Base-by-base conservation (phyloP, 441 rosid genomes). In the Erodium trifolium region DNA sequence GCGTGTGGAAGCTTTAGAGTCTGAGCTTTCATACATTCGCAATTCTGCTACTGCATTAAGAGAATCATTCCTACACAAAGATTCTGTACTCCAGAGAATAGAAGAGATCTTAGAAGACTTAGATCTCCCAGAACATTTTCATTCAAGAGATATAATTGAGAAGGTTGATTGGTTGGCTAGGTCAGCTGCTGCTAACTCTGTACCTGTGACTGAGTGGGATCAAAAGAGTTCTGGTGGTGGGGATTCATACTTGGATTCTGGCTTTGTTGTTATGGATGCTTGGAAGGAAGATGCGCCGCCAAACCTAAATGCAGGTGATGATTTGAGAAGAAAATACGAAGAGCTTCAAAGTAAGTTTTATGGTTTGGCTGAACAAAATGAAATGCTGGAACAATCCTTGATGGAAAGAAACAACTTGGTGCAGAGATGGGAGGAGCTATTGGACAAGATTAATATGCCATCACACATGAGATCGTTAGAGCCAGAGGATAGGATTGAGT, bases 21-120 rank as follows among this genome's bases (percentile, higher is more conserved):
- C 99, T 71, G 98, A 96, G 77, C 99, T 96, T 73, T 87, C 99
- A 37, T 96, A 93, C 81, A 96, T 96, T 82, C 98, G 98, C 74
- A 90, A 91, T 79, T 93, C 99, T 68, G 98, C 99, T 78, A 87
- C 96, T 73, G 89, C 98, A 67, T 77, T 96, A 72, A 87, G 99
- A 78, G 99, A 96, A 81, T 96, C 98, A 18, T 96, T 96, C 78
- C 98, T 96, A 78, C 93, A 86, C 67, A 96, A 96, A 84, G 99
- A 96, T 81, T 96, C 99, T 17, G 84, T 96, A 73, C 92, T 96
- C 66, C 99, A 91, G 80, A 87, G 93, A 77, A 84, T 96, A 73
- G 99, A 96, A 82, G 99, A 96, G 85, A 84, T 93, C 71, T 81
- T 96, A 75, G 99, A 91, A 80, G 96, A 96, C 77, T 85, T 91